Evolutionary conservation across 2,329 filamentous ascomycete species (phyloP), one percentile per base, ranked within the genome.

Genomic region (Byssothecium circinans): DNA sequence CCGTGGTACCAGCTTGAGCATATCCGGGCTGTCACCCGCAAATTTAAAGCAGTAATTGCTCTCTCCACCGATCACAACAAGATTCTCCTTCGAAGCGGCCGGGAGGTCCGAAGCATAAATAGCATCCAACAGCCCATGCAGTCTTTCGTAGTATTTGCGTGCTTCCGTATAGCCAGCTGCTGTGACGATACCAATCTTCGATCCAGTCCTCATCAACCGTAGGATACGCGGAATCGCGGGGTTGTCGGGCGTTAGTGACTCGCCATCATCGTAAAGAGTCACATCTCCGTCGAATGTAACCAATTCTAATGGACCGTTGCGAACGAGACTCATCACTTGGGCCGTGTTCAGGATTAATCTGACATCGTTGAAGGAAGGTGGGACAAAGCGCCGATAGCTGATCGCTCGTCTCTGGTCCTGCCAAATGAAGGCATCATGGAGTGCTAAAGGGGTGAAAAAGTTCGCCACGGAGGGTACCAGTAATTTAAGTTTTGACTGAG

Each of bases 221-320:
- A 85, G 62, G 38, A 86, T 81, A 8, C 82, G 79, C 3, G 75
- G 75, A 43, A 97, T 91, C 14, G 95, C 84, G 0, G 90, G 88
- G 67, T 88, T 95, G 14, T 82, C 78, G 0, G 85, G 78, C 45
- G 86, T 84, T 8, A 99, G 78, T 54, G 84, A 89, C 61, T 90
- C 81, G 11, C 94, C 94, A 64, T 99, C 77, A 38, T 79, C 76
- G 69, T 99, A 99, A 18, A 99, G 80, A 1, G 94, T 99, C 41
- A 99, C 91, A 72, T 99, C 94, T 72, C 94, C 94, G 71, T 99
- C 94, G 68, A 99, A 99, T 0, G 94, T 99, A 44, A 95, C 86
- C 3, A 99, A 81, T 59, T 94, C 85, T 8, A 96, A 79, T 4
- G 83, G 81, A 18, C 87, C 86, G 36, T 78, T 76, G 19, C 83